Evolutionary conservation across 2,329 filamentous ascomycete genomes (phyloP), one percentile per base, ranked within the genome.

Genomic region (Penicillium sp.): DNA sequence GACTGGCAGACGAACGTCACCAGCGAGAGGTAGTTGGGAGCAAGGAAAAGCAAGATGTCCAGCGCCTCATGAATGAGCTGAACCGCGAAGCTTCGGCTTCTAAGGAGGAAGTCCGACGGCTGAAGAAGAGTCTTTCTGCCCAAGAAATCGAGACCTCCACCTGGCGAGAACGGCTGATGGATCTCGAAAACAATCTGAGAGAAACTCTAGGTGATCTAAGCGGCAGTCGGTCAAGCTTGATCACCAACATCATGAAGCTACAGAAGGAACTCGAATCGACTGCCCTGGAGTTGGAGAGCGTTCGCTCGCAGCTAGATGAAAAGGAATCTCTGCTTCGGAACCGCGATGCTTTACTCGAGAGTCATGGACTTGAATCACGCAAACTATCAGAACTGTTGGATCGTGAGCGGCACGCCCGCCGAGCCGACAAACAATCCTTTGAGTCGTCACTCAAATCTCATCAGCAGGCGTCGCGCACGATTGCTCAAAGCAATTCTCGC

Each of bases 11-110:
- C 49, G 93, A 97, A 73, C 79, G 91, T 48, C 81, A 87, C 57
- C 92, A 97, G 71, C 82, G 89, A 37, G 92, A 97, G 67, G 81
- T 91, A 41, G 81, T 96, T 46, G 89, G 89, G 39, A 87, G 83
- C 64, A 85, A 88, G 63, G 91, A 95, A 72, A 95, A 97, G 75
- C 88, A 95, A 65, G 92, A 97, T 65, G 88, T 95, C 43, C 91
- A 97, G 72, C 88, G 92, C 69, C 83, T 95, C 56, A 83, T 97
- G 64, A 92, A 95, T 64, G 89, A 96, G 57, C 84, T 97, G 58
- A 97, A 96, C 66, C 80, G 84, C 34, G 91, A 97, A 69, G 81
- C 85, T 19, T 86, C 86, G 4, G 78, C 80, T 25, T 84, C 89
- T 55, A 95, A 93, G 73, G 93, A 97, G 55, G 93, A 97, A 64